Conservation (phyloP, 768 basidiomycete species). For the Boletus sensibilis region DNA sequence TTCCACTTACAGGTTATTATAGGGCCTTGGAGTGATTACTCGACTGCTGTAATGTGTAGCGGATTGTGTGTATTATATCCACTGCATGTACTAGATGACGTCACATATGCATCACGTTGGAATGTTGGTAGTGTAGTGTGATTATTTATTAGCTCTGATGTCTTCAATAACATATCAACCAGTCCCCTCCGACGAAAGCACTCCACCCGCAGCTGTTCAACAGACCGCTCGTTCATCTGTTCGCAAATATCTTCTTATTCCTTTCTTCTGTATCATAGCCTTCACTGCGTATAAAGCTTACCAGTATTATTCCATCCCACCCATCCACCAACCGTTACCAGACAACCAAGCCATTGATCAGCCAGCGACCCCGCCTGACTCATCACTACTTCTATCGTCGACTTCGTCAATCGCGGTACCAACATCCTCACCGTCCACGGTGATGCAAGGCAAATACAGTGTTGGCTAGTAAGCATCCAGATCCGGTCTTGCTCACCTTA, state of each 20-base stretch:
- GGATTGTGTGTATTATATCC: background rate
- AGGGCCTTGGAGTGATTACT: constrained; percentile 81
- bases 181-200: constrained; percentile 18
- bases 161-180: constrained; percentile 22
- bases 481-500: constrained; percentile 2
- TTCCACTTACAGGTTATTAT: constrained; percentile 7
- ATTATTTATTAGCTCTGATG: constrained; percentile 20
- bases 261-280: constrained; percentile 35
- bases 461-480: constrained; percentile 69
- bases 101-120: constrained; percentile 19
- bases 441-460: constrained; percentile 60
- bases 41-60: constrained; percentile 46
- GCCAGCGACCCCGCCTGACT: constrained; percentile 5
- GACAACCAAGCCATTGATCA: constrained; percentile 19
- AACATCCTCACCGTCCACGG: constrained; percentile 32
- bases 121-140: constrained; percentile 10
- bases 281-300: constrained; percentile 44
- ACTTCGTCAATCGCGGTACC: constrained; percentile 6
- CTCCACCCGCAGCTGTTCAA: constrained; percentile 15
- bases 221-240: constrained; percentile 27
- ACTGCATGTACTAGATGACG: constrained; percentile 18
- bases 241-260: constrained; percentile 36
- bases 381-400: constrained; percentile 6
- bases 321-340: constrained; percentile 1
- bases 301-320: constrained; percentile 35